These are phyloP conservation scores for Aspergillus unguis DNA, from an alignment of 2,329 filamentous ascomycete species.

Conservation along the genomic window DNA sequence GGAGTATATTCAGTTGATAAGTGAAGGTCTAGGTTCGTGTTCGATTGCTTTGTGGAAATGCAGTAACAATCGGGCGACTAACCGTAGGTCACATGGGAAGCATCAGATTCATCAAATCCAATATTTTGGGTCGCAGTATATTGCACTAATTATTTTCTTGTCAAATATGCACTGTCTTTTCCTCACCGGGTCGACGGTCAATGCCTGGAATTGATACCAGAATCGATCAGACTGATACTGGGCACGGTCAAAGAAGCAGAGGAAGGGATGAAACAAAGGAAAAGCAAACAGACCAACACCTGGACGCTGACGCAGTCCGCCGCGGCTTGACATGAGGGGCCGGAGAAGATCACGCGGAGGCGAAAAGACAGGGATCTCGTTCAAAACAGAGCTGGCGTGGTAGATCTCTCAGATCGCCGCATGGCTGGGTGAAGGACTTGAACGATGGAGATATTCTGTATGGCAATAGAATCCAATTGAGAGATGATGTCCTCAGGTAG, in stretches of 20 bases:
- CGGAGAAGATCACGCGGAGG: conserved; percentile 15
- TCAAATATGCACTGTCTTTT: not conserved
- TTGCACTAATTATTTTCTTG: conserved; percentile 10
- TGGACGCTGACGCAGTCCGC: not conserved
- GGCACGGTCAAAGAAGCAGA: no score
- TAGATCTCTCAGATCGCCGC: conserved; percentile 17
- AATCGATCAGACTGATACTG: no score
- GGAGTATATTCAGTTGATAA: not conserved
- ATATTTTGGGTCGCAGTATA: not conserved
- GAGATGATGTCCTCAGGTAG: no score
- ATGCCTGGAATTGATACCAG: no score
- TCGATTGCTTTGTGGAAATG: not conserved
- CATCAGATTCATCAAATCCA: no score
- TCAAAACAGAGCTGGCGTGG: conserved; percentile 5
- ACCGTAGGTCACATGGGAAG: no score
- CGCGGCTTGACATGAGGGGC: not conserved
- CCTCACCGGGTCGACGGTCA: no score
- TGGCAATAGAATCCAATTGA: no score
- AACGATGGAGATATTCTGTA: no score
- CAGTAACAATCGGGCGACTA: no score
- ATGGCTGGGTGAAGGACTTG: conserved; percentile 16
- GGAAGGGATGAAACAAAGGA: not conserved
- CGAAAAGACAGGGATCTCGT: conserved; percentile 4
- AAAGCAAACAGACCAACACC: not conserved
- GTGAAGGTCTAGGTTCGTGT: no score